These are phyloP conservation scores for Botrytis medusae DNA, from an alignment of 2,329 filamentous ascomycete species.

Conservation along the genomic window DNA sequence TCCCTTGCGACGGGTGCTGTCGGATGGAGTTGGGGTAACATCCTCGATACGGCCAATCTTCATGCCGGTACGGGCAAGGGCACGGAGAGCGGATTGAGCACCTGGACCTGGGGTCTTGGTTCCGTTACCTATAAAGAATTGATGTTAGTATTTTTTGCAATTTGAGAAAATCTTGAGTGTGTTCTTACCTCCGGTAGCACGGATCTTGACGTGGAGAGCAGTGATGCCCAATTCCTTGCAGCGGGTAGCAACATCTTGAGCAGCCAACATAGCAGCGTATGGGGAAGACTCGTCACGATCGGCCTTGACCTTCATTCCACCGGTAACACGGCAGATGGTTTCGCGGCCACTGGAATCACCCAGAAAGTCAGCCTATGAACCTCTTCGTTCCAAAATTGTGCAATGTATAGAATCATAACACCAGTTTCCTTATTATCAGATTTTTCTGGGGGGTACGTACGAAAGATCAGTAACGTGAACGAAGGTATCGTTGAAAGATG, in stretches of 20 bases:
- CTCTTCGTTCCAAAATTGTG: constrained; percentile 31
- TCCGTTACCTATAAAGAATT: constrained; percentile 70
- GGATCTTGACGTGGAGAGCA: constrained; percentile 99
- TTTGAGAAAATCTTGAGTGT: background rate
- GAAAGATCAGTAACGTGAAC: constrained; percentile 99
- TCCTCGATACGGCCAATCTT: constrained; percentile 99
- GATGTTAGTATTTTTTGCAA: constrained; percentile 17
- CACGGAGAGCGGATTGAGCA: constrained; percentile 98
- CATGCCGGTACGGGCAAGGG: constrained; percentile 98
- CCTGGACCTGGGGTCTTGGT: constrained; percentile 99
- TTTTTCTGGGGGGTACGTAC: constrained; percentile 52
- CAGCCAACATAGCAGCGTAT: constrained; percentile 99
- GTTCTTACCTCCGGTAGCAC: constrained; percentile 85
- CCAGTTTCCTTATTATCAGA: constrained; percentile 21
- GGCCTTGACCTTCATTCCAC: constrained; percentile 99
- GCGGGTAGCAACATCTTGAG: constrained; percentile 92
- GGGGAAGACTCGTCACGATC: constrained; percentile 99
- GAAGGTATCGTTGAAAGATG: constrained; percentile 68
- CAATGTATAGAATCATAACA: constrained; percentile 22
- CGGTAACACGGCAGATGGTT: constrained; percentile 99
- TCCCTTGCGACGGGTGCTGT: constrained; percentile 99
- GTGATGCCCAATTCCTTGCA: constrained; percentile 86
- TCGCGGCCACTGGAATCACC: constrained; percentile 90
- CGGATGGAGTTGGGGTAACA: constrained; percentile 97
- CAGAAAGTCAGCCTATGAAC: constrained; percentile 62